These are phyloP conservation scores for Ophiostoma perfectum DNA, from an alignment of 2,329 filamentous ascomycete species.

Conservation along the genomic window DNA sequence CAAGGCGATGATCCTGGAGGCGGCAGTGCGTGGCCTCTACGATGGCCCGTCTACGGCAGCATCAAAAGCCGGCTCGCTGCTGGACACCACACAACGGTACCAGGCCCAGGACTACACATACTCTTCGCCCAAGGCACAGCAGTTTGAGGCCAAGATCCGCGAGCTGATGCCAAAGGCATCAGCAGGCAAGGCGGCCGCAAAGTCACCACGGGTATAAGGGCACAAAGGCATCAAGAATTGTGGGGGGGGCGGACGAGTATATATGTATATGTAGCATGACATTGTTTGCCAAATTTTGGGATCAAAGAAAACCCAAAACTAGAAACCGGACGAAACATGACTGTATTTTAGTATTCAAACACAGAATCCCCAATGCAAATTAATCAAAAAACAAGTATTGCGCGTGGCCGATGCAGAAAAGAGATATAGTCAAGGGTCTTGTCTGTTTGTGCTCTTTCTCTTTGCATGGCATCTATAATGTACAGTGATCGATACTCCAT, in stretches of 20 bases:
- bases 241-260: neutral
- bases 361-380: neutral
- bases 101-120: slow-evolving; percentile 35
- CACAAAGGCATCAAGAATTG: too few species aligned
- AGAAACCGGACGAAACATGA: slow-evolving; percentile 1
- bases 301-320: neutral
- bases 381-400: neutral
- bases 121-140: slow-evolving; percentile 37
- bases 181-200: neutral
- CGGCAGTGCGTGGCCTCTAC: slow-evolving; percentile 38
- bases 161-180: slow-evolving; percentile 29
- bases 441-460: too few species aligned
- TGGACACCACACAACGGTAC: slow-evolving; percentile 35
- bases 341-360: neutral
- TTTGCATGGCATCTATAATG: neutral
- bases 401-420: neutral
- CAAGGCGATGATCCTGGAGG: slow-evolving; percentile 35
- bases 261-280: slow-evolving; percentile 5
- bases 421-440: too few species aligned
- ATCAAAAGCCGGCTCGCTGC: slow-evolving; percentile 22
- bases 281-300: neutral
- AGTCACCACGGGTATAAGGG: neutral
- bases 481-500: neutral
- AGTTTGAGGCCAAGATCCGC: slow-evolving; percentile 33
- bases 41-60: neutral